phyloP scores from a whole-genome alignment of 1,284 basidiomycete species.

The Pholiota adiposa region DNA sequence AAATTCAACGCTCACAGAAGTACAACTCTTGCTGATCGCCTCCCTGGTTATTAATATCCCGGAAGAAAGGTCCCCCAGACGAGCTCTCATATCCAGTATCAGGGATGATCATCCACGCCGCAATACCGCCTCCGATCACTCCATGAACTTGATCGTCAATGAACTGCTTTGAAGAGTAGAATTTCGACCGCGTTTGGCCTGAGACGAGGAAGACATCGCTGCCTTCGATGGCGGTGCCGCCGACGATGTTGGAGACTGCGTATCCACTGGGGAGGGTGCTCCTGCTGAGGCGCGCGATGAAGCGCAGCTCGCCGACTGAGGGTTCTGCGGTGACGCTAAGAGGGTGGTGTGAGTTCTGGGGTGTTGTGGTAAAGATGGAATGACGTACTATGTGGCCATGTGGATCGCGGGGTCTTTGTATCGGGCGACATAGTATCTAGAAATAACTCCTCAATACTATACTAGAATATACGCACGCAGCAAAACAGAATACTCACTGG shows the following conservation, averaged over 20 bases:
- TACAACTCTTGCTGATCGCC: slow-evolving; percentile 38
- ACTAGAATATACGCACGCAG: neutral
- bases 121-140: slow-evolving; percentile 41
- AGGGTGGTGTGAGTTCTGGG: neutral
- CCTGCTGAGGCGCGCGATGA: slow-evolving; percentile 40
- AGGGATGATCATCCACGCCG: slow-evolving; percentile 44
- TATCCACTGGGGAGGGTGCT: slow-evolving; percentile 35
- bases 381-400: slow-evolving; percentile 39
- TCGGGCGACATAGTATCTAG: slow-evolving; percentile 38
- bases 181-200: slow-evolving; percentile 44
- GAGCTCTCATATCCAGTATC: slow-evolving; percentile 43
- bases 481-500: slow-evolving; percentile 25
- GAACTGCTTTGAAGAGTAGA: slow-evolving; percentile 41
- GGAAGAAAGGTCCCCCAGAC: slow-evolving; percentile 47
- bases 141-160: slow-evolving; percentile 46
- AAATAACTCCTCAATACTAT: neutral
- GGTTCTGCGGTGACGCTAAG: slow-evolving; percentile 36
- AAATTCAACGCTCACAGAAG: slow-evolving; percentile 30
- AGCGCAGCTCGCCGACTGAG: slow-evolving; percentile 42
- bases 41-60: slow-evolving; percentile 41
- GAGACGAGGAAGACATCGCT: slow-evolving; percentile 40
- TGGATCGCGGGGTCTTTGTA: slow-evolving; percentile 38
- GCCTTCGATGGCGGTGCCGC: slow-evolving; percentile 43
- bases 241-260: slow-evolving; percentile 30
- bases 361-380: too few relatives aligned